Evolutionary conservation across 345 rosid genomes (phyloP), one percentile per base, ranked within the genome.

Genomic region (Boechera divaricarpa): DNA sequence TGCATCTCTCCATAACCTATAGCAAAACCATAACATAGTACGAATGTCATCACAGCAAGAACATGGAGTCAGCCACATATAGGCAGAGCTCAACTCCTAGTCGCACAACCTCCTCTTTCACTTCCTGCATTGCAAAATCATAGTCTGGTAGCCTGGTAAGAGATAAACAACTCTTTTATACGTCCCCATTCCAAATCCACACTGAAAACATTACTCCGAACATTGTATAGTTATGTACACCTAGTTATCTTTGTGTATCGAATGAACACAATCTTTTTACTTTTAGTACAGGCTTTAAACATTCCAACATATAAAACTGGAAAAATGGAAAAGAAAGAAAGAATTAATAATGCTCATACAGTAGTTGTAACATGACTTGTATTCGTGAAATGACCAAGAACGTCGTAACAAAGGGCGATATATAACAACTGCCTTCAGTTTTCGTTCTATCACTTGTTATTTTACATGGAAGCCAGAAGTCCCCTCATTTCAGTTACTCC

Each of bases 401-500:
- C 60, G 9, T 29, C 16, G 18, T 49, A 49, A 49, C 28, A 49
- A 49, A 49, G 21, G 24, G 24, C 21, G 39, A 71, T 47, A 33
- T 71, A 71, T n/a, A 47, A 47, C 49, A 60, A 45, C 39, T 48
- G 51, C 70, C 33, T 18, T 73, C 33, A 62, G 60, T 28, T 28
- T 18, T 41, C 10, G 12, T 5, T 63, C n/a, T 39, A 10, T 63
- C 41, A 41, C 42, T 42, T 58, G 6, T 29, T 59, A 7, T 18
- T 81, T 86, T 82, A 95, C 98, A 92, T 88, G 80, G 89, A 84
- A 69, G 94, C 96, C 18, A 92, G 80, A 67, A 87, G 87, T 12
- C 83, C 97, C 76, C 87, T 87, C 96, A 95, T 92, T 78, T 95
- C 98, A 48, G 82, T 63, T 7, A 86, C 94, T 0, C 97, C 85